A percentile compares a stretch with the other conserved stretches of the same genome.
These are phyloP conservation scores for Phytophthora sansomeana DNA, from an alignment of 352 stramenopile genomes.

Conservation along the genomic window DNA sequence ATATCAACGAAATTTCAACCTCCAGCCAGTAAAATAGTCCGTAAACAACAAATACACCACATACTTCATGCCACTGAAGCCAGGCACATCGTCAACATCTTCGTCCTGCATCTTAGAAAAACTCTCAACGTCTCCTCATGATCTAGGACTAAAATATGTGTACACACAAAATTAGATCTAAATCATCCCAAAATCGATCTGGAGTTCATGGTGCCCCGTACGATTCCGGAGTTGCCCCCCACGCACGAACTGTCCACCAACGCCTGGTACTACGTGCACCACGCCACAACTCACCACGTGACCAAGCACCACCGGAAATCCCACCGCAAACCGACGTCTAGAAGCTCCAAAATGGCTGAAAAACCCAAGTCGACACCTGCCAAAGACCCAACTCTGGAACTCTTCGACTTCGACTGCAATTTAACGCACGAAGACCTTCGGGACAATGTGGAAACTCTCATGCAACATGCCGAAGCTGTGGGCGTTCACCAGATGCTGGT, in stretches of 20 bases:
- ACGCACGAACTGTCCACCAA: constrained; percentile 38
- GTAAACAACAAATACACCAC: not conserved
- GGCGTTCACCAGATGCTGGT: constrained; percentile 81
- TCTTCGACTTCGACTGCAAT: constrained; percentile 90
- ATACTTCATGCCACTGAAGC: constrained; percentile 48
- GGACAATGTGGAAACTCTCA: constrained; percentile 44
- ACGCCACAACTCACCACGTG: not conserved
- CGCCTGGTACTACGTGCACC: constrained; percentile 40
- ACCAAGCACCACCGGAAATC: constrained; percentile 28
- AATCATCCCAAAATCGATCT: not conserved
- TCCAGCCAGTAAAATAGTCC: not conserved
- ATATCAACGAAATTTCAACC: not conserved
- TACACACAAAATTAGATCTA: not conserved
- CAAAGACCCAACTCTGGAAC: constrained; percentile 18
- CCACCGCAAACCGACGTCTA: constrained; percentile 8
- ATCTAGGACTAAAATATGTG: not conserved
- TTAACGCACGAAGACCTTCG: constrained; percentile 76
- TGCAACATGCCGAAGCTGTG: constrained; percentile 44
- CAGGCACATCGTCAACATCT: constrained; percentile 32
- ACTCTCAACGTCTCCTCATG: constrained; percentile 20
- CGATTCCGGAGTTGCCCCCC: constrained; percentile 7
- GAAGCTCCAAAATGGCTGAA: constrained; percentile 16
- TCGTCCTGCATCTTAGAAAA: constrained; percentile 21
- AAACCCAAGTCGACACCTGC: not conserved
- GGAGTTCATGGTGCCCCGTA: not conserved